Base-by-base conservation (phyloP, 106 monocot species). In the Dendrobium catenatum region DNA sequence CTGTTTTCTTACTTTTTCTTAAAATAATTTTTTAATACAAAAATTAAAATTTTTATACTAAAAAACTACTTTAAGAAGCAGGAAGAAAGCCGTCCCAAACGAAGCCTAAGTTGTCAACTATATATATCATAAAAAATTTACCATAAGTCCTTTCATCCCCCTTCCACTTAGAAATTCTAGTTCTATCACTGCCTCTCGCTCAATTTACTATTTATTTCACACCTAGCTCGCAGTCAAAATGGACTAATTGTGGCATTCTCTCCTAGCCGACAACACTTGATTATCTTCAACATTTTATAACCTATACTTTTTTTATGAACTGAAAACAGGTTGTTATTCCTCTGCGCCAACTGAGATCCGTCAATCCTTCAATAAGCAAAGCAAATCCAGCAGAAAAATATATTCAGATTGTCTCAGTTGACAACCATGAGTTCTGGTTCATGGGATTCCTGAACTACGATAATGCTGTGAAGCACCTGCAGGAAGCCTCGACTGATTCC, bases 381-480 rank as follows among this genome's bases (percentile, higher is more conserved):
- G 84, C 72, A n/a, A 96, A 94, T 75, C 75, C 86, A 67, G 90
- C 91, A 17, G 94, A 96, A 77, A 96, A 96, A 77, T 94, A 90
- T 72, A 90, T 96, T 64, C 96, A 96, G 85, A 40, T 96, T 8
- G 89, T 96, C 72, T 94, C 94, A 10, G 77, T 89, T 24, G 96
- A 96, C 82, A 89, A 90, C 78, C 96, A 94, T 37, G 93, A 96
- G 75, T 96, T 96, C 77, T 96, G 93, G 96, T 94, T 94, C 78
- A 89, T 96, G 96, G 96, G 93, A 47, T 96, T 96, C 76, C 86
- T 94, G 22, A 87, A 87, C 82, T 96, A 96, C 55, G 90, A 90
- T 54, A 82, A 83, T 84, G 96, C 96, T 13, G 90, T 92, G 56
- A 89, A 80, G 68, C 78, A 83, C 75, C 77, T 96, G 58, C 90